phyloP scores from a whole-genome alignment of 2,329 filamentous ascomycete species.

The Sclerotiophoma versabilis region DNA sequence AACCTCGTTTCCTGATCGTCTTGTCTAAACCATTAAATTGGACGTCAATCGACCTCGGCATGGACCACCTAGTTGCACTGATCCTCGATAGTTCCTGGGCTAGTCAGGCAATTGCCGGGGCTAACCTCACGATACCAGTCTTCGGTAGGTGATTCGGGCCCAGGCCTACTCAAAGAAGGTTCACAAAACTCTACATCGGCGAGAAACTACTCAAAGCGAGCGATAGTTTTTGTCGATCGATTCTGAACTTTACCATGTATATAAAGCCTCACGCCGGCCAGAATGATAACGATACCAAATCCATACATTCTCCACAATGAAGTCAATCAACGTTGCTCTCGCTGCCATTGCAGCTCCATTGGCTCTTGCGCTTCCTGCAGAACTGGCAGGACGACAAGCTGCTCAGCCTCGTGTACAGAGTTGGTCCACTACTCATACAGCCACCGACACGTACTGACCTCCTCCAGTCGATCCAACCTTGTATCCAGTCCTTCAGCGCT shows the following conservation, averaged over 20 bases:
- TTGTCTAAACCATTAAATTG: background rate
- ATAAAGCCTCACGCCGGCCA: background rate
- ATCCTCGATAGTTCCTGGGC: conserved; percentile 3
- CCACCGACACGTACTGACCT: background rate
- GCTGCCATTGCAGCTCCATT: conserved; percentile 17
- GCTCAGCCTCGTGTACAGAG: conserved; percentile 7
- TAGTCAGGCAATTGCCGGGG: conserved; percentile 3
- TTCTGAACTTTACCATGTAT: background rate
- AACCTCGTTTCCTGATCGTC: too few species aligned
- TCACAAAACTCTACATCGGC: background rate
- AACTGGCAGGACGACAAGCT: conserved; percentile 8
- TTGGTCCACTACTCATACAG: background rate
- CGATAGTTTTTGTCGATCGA: background rate
- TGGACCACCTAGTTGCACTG: background rate
- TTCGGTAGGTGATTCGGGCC: background rate
- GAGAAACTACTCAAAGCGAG: background rate
- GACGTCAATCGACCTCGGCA: background rate
- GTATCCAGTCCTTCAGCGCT: conserved; percentile 20
- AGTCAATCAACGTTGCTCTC: conserved; percentile 11
- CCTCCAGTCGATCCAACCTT: conserved; percentile 14
- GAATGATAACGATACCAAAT: background rate
- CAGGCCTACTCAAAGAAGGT: background rate
- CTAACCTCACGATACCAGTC: background rate
- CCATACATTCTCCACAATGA: conserved; percentile 10
- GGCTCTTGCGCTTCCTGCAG: conserved; percentile 10